Base-by-base conservation (phyloP, 2,329 filamentous ascomycete genomes). In the Nothopassalora personata region DNA sequence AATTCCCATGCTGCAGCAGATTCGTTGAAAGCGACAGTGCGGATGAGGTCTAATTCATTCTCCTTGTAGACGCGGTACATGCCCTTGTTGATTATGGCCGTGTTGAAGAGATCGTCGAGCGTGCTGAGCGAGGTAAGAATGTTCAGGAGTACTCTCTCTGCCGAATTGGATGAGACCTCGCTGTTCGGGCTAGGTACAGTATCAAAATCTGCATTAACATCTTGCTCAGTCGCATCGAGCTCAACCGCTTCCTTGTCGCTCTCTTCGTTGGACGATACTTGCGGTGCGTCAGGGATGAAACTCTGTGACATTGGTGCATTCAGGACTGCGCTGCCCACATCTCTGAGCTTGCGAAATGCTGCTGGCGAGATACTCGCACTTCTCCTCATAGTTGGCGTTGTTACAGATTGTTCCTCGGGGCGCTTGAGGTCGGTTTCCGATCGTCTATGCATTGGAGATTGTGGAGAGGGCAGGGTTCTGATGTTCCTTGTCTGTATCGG, bases 1-100 rank as follows among this genome's bases (percentile, higher is more conserved):
- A 83, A 73, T 64, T 86, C 84, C 81, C 81, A 86, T 0, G 82
- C 83, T 1, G 84, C 76, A 5, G 82, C 77, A 1, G 82, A 85
- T 73, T 80, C 79, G 50, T 78, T 80, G 54, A 74, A 77, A 3
- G 83, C 68, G 0, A 81, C 76, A 5, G 71, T 73, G 53, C 80
- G 81, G 57, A 85, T 78, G 2, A 86, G 72, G 0, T 74, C 68
- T 50, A 85, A 72, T 64, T 86, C 82, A 64, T 85, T 76, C 19
- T 76, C 72, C 67, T 85, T 84, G 71, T 83, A 86, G 0, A 83
- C 77, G 3, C 74, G 74, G 65, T 84, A 84, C 70, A 85, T 85
- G 19, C 79, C 80, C 51, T 75, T 77, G 67, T 81, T 84, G 50
- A 84, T 74, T 7, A 80, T 71, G 4, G 81, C 81, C 4, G 80